phyloP scores from a whole-genome alignment of 1,139 yeast species.

The Spathaspora sp. region DNA sequence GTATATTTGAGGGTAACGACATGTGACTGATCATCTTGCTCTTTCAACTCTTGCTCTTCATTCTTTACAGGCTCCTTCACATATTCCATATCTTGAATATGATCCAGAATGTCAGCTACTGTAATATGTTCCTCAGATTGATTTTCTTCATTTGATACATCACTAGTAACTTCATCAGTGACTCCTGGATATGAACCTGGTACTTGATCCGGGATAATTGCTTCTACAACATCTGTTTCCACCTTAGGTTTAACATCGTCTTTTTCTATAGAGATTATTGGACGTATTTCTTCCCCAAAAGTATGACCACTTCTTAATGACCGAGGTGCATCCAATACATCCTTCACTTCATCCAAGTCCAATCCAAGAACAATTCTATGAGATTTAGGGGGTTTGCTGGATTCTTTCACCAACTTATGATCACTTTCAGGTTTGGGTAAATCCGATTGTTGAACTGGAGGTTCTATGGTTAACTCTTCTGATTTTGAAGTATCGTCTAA shows the following conservation, averaged over 20 bases:
- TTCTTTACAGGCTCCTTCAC: not conserved
- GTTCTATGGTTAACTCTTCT: not conserved
- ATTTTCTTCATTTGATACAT: not conserved
- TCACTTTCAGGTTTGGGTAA: too few relatives aligned
- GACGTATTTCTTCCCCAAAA: slow-evolving; percentile 14
- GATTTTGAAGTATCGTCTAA: not conserved
- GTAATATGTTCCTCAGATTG: not conserved
- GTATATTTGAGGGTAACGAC: not conserved
- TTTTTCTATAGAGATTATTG: too few relatives aligned
- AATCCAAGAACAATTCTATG: slow-evolving; percentile 19
- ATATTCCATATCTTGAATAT: not conserved
- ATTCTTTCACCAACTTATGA: not conserved
- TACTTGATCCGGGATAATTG: too few relatives aligned
- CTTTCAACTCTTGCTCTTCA: not conserved
- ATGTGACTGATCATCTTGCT: not conserved
- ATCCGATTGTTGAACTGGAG: too few relatives aligned
- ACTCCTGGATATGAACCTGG: too few relatives aligned
- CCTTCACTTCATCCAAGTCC: slow-evolving; percentile 20
- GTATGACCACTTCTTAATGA: slow-evolving; percentile 23
- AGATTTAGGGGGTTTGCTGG: not conserved
- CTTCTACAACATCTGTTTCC: too few relatives aligned
- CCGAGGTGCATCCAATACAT: slow-evolving; percentile 19
- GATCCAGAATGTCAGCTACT: not conserved
- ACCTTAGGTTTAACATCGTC: not conserved
- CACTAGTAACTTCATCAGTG: not conserved